These are phyloP conservation scores for Cladosporium halotolerans DNA, from an alignment of 2,329 filamentous ascomycete species.

Conservation along the genomic window DNA sequence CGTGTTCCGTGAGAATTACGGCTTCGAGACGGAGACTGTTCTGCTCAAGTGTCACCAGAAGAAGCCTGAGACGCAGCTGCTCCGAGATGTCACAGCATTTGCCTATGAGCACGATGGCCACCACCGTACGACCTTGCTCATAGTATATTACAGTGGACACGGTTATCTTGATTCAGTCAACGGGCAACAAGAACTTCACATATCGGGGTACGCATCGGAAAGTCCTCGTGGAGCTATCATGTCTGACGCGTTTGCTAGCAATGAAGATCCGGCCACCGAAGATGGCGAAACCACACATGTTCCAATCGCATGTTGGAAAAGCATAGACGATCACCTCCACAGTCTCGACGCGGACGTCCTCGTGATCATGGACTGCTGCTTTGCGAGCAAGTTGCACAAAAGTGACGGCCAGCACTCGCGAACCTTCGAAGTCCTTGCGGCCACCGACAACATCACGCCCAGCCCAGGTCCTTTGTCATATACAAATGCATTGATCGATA, in stretches of 20 bases:
- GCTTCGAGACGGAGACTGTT: not conserved
- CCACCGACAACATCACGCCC: not conserved
- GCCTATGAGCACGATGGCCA: slow-evolving; percentile 18
- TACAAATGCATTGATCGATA: not conserved
- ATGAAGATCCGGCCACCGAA: not conserved
- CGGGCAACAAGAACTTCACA: not conserved
- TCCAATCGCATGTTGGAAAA: slow-evolving; percentile 25
- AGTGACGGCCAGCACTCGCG: not conserved
- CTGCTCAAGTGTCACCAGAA: slow-evolving; percentile 29
- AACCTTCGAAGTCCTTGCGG: not conserved
- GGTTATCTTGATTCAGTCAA: slow-evolving; percentile 12
- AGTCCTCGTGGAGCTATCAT: not conserved
- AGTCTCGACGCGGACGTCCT: slow-evolving; percentile 31
- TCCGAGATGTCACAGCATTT: slow-evolving; percentile 25
- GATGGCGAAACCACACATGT: slow-evolving; percentile 3
- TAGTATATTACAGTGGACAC: slow-evolving; percentile 37
- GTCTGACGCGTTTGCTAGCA: not conserved
- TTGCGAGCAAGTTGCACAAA: slow-evolving; percentile 31
- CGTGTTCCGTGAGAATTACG: not conserved
- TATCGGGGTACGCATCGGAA: not conserved
- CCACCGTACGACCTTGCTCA: slow-evolving; percentile 15
- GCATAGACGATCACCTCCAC: slow-evolving; percentile 27
- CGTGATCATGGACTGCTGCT: slow-evolving; percentile 36
- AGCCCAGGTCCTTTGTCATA: not conserved
- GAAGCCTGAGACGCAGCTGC: slow-evolving; percentile 32